phyloP scores from a whole-genome alignment of 2,329 filamentous ascomycete genomes.

The Rutstroemia sp. region DNA sequence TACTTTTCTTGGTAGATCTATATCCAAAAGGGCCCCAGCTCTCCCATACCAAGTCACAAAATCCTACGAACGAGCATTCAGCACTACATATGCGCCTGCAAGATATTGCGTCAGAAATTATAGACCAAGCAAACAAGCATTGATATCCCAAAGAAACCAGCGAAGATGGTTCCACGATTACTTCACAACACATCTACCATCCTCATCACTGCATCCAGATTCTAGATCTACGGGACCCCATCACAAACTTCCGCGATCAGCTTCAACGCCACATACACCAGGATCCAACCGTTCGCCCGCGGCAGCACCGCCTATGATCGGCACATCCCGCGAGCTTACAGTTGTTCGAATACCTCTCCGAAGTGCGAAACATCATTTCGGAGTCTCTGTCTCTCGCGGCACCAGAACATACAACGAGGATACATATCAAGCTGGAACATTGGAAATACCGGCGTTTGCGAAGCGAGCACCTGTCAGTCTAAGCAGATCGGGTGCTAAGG shows the following conservation, averaged over 20 bases:
- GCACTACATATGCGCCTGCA: constrained; percentile 1
- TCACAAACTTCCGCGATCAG: constrained; percentile 80
- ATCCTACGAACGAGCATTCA: constrained; percentile 7
- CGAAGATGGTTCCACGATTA: constrained; percentile 72
- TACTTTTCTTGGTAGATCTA: constrained; percentile 19
- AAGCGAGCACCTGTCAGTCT: constrained; percentile 66
- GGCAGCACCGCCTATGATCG: constrained; percentile 51
- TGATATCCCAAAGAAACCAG: constrained; percentile 6
- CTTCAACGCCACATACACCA: constrained; percentile 69
- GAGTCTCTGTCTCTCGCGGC: constrained; percentile 69
- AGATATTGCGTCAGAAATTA: constrained; percentile 3
- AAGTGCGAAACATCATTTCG: constrained; percentile 94
- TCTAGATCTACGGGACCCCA: constrained; percentile 60
- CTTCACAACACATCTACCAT: constrained; percentile 93
- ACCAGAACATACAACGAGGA: constrained; percentile 89
- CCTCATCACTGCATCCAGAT: constrained; percentile 87
- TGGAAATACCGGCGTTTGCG: constrained; percentile 89
- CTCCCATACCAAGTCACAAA: constrained; percentile 2
- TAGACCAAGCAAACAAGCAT: constrained; percentile 2
- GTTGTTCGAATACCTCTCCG: constrained; percentile 91
- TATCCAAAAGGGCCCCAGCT: not conserved
- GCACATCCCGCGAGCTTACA: constrained; percentile 67
- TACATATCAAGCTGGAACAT: constrained; percentile 85
- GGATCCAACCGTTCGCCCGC: constrained; percentile 47
- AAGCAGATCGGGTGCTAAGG: constrained; percentile 17